These are phyloP conservation scores for Zasmidium citrigriseum DNA, from an alignment of 2,329 filamentous ascomycete species.

Conservation along the genomic window DNA sequence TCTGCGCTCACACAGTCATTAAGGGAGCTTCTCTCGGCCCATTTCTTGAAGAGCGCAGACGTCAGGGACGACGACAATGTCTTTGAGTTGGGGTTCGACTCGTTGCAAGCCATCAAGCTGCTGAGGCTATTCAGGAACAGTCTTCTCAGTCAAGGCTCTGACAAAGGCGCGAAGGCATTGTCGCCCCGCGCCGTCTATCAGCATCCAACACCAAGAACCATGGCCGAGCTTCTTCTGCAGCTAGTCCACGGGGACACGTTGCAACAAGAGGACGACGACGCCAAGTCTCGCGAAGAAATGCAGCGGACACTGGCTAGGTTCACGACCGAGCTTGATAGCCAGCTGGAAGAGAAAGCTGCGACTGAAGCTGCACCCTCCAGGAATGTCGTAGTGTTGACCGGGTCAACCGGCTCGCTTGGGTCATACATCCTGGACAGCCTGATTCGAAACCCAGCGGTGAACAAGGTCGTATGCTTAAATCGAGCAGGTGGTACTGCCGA, in stretches of 20 bases:
- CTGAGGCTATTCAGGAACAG: neutral
- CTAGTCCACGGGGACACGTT: neutral
- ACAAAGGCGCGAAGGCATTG: neutral
- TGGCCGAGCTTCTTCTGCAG: no score
- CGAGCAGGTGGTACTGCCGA: conserved; percentile 15
- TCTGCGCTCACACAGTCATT: neutral
- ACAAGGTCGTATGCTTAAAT: conserved; percentile 32
- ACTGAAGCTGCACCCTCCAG: neutral
- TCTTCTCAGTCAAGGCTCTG: neutral
- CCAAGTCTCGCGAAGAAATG: neutral
- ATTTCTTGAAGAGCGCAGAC: neutral
- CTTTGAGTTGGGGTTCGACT: conserved; percentile 1
- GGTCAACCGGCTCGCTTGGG: conserved; percentile 36
- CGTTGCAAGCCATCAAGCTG: conserved; percentile 1
- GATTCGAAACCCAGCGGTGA: conserved; percentile 24
- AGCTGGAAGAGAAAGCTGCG: neutral
- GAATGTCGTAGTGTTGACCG: conserved; percentile 33
- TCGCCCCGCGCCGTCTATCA: neutral
- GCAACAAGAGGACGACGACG: neutral
- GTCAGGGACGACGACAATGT: neutral
- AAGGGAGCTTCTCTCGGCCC: neutral
- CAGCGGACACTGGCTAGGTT: no score
- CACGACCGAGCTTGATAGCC: no score
- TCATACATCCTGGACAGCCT: conserved; percentile 33
- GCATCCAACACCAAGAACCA: no score